Evolutionary conservation across 768 basidiomycete genomes (phyloP), one percentile per base, ranked within the genome.

Genomic region (Glaciozyma antarctica): DNA sequence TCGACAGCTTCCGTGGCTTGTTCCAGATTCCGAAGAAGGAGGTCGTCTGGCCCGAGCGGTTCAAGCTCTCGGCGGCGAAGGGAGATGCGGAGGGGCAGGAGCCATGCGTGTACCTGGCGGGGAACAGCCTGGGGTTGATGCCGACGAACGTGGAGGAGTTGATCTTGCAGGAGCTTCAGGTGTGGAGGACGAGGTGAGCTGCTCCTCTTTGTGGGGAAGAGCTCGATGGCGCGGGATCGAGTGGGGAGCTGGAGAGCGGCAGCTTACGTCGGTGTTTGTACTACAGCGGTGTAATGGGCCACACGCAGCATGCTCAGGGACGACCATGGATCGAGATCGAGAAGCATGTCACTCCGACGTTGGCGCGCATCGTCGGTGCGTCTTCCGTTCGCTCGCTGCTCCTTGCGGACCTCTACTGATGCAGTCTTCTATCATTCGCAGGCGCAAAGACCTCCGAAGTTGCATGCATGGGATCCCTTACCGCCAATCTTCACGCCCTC

Each of bases 391-490:
- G 16, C 0, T 51, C 1, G 4, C 38, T 38, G 38, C 9, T 21
- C 7, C 17, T 10, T 41, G 13, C 3, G 16, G 12, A 48, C 16
- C 15, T 12, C 28, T 38, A 19, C 30, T 4, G 41, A 22, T 22
- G 48, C 48, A 41, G 5, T 34, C 15, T n/a, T 9, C 26, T 73
- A 58, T 76, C 55, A 71, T 30, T 70, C 66, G 69, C 72, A 91
- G 91, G 91, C 71, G 90, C 92, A 62, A 82, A 84, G 60, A 10
- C 85, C 86, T 82, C 83, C 67, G 95, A 99, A 82, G 88, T 98
- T 56, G 90, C 88, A 22, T 91, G 90, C 77, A 97, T 97, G 86
- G 86, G 88, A 76, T 90, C 91, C 58, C 78, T 98, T 76, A 99
- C 95, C 54, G 85, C 85, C 72, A 99, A 99, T 80, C 82, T 99